Percentiles rank a stretch among this genome's conserved stretches.
phyloP scores from a whole-genome alignment of 2,329 filamentous ascomycete genomes.

The Cercospora janseana region DNA sequence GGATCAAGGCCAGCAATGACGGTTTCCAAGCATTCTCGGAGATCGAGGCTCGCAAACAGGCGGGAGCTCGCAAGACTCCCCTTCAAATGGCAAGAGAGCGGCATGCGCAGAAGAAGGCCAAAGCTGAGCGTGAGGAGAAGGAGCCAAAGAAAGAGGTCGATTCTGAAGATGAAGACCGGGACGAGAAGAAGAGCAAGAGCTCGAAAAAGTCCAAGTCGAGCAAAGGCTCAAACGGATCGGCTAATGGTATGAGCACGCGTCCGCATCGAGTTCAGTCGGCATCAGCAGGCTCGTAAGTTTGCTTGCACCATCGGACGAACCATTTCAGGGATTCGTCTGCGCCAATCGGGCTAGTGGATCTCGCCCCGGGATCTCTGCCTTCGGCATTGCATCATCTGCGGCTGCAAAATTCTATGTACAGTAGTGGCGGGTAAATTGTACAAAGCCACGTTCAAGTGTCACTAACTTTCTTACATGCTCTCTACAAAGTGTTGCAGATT shows the following conservation, averaged over 20 bases:
- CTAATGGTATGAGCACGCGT: constrained; percentile 9
- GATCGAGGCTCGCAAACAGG: constrained; percentile 35
- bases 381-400: constrained; percentile 13
- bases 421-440: constrained; percentile 1
- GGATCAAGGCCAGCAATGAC: constrained; percentile 51
- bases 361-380: constrained; percentile 15
- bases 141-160: constrained; percentile 8
- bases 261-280: constrained; percentile 12
- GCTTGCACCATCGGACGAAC: neutral
- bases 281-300: constrained; percentile 8
- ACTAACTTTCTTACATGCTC: neutral
- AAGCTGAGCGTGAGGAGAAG: constrained; percentile 36
- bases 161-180: constrained; percentile 2
- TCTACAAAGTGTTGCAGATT: too few relatives aligned
- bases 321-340: constrained; percentile 3
- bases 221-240: constrained; percentile 13
- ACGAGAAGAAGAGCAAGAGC: constrained; percentile 26
- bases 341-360: constrained; percentile 18
- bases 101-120: constrained; percentile 50
- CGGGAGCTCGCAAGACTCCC: constrained; percentile 44
- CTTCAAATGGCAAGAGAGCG: constrained; percentile 59
- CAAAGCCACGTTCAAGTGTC: neutral
- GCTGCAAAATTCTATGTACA: constrained; percentile 6
- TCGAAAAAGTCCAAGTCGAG: constrained; percentile 28
- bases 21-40: constrained; percentile 53